Conservation (phyloP, 2,329 filamentous ascomycete species). For the Zalaria obscura region DNA sequence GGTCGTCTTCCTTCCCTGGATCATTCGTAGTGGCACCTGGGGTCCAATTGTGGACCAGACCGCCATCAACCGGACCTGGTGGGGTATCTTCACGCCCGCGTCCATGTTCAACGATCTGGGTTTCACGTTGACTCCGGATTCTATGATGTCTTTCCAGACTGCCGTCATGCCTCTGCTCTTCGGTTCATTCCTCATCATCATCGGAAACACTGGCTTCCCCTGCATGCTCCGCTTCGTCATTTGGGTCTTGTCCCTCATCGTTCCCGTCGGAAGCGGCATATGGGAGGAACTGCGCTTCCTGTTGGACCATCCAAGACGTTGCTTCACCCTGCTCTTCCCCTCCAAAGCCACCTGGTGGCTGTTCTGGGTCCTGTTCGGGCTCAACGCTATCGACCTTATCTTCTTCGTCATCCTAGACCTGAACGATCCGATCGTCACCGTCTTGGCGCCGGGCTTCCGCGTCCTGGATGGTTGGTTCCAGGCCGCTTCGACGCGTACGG, state of each 20-base stretch:
- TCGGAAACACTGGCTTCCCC: slow-evolving; percentile 91
- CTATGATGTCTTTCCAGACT: slow-evolving; percentile 77
- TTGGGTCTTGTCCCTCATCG: slow-evolving; percentile 59
- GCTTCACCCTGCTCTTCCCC: slow-evolving; percentile 90
- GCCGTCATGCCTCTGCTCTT: slow-evolving; percentile 64
- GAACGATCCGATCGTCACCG: slow-evolving; percentile 52
- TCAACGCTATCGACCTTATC: slow-evolving; percentile 76
- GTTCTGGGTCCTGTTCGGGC: slow-evolving; percentile 65
- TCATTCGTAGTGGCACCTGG: slow-evolving; percentile 49
- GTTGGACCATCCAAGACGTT: slow-evolving; percentile 85
- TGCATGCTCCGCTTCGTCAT: slow-evolving; percentile 90
- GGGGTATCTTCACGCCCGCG: slow-evolving; percentile 77
- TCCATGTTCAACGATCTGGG: slow-evolving; percentile 94
- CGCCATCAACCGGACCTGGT: slow-evolving; percentile 63
- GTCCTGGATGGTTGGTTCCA: slow-evolving; percentile 84
- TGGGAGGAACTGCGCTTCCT: slow-evolving; percentile 88
- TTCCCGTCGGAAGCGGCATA: slow-evolving; percentile 51
- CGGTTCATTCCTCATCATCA: slow-evolving; percentile 75
- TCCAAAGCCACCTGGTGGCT: slow-evolving; percentile 90
- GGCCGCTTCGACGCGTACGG: slow-evolving; percentile 76
- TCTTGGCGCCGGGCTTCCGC: slow-evolving; percentile 56
- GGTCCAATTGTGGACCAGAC: slow-evolving; percentile 46
- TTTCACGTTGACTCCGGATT: slow-evolving; percentile 81
- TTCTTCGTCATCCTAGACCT: slow-evolving; percentile 90
- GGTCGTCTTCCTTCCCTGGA: slow-evolving; percentile 67